Base-by-base conservation (phyloP, 2,329 filamentous ascomycete species). In the Penicillium sp. region DNA sequence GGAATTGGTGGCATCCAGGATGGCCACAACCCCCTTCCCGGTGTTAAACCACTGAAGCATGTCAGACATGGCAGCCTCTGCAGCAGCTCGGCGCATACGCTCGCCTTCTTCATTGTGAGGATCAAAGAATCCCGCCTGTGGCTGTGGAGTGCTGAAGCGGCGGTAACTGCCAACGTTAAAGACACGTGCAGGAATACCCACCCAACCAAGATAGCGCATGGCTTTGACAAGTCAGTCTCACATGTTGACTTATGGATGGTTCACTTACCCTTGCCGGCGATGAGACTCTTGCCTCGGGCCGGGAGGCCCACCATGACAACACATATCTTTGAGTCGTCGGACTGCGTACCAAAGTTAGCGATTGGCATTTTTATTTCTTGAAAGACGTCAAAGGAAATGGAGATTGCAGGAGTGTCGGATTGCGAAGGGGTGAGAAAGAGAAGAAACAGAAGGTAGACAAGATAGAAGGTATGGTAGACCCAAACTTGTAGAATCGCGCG, bases 151-250 rank as follows among this genome's bases (percentile, higher is more conserved):
- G 65, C 89, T 89, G 68, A 88, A 86, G 64, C 94, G 91, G 64
- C 94, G 90, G 74, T 99, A 99, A 71, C 88, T 92, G 72, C 94
- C 94, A 63, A 99, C 94, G 66, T 99, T 99, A 85, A 99, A 99
- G 62, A 92, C 93, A 74, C 92, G 88, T 57, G 94, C 89, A 38
- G 90, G 88, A 70, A 99, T 92, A 26, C 92, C 96, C 57, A 97
- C 88, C 94, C 94, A 99, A 74, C 90, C 89, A 35, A 99, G 86
- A 76, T 99, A 99, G 58, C 94, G 88, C 74, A 94, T 89, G 59
- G 92, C 91, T 94, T 72, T 46, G 37, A 4, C 6, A n/a, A 40
- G 45, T 68, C 44, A 64, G 52, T 55, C 20, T 35, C 46, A 59
- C 40, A 37, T 29, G 20, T 50, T 37, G 44, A 29, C 40, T 14